These are phyloP conservation scores for Posidonia australis DNA, from an alignment of 106 monocot genomes.

Conservation along the genomic window DNA sequence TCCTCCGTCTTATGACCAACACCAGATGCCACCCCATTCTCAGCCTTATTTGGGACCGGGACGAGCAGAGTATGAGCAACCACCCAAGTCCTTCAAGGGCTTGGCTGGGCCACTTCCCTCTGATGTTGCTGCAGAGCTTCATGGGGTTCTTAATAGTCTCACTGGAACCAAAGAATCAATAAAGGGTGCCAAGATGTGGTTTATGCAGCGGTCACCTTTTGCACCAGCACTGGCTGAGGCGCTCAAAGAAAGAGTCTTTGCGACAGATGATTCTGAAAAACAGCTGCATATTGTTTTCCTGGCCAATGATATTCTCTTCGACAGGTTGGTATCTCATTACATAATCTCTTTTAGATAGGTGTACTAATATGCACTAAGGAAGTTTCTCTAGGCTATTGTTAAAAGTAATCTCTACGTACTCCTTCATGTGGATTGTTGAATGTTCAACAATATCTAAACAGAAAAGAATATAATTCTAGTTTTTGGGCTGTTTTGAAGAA, in stretches of 20 bases:
- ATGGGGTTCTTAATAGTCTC: constrained; percentile 45
- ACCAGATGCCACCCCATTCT: constrained; percentile 30
- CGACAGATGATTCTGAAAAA: constrained; percentile 77
- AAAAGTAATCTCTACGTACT: no score
- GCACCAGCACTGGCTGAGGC: constrained; percentile 88
- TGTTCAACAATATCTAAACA: no score
- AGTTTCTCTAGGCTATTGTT: no score
- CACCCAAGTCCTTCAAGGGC: constrained; percentile 51
- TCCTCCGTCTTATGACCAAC: constrained; percentile 54
- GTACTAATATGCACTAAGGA: no score
- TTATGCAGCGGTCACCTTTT: constrained; percentile 90
- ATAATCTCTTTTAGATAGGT: background rate
- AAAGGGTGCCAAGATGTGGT: constrained; percentile 95
- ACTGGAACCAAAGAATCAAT: constrained; percentile 93
- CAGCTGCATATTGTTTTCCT: constrained; percentile 90
- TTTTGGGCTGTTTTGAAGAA: no score
- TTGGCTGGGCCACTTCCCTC: constrained; percentile 68
- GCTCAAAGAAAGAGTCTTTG: constrained; percentile 67
- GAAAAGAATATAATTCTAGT: no score
- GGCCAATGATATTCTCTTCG: constrained; percentile 95
- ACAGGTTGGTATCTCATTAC: constrained; percentile 39
- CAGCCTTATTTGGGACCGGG: constrained; percentile 35
- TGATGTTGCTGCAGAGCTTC: constrained; percentile 80
- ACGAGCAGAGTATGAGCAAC: constrained; percentile 42
- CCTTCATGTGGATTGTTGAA: no score